Base-by-base conservation (phyloP, 2,329 filamentous ascomycete genomes). In the Aspergillus caelatus region DNA sequence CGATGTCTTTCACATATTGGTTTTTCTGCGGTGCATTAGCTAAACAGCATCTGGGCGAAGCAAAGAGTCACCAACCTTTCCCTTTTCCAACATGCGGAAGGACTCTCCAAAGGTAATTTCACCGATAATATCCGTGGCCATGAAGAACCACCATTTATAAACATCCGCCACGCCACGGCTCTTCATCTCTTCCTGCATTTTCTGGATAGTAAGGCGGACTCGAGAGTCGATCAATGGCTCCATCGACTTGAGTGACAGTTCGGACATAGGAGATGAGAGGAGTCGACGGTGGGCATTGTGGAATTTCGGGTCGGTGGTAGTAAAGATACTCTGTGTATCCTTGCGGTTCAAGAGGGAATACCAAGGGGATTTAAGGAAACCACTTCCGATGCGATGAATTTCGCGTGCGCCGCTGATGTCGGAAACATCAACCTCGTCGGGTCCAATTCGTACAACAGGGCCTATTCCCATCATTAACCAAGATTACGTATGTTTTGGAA, bases 71-170 rank as follows among this genome's bases (percentile, higher is more conserved):
- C 52, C 4, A 26, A 85, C 84, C 74, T 82, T 71, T 19, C 83
- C 83, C 4, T 71, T 70, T 60, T 87, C 84, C 5, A 88, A 70
- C 75, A 83, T 82, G 0, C 74, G 72, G 62, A 87, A 87, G 0
- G 83, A 83, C 19, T 86, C 80, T 0, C 85, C 85, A 70, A 88
- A 88, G 0, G 75, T 81, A 8, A 88, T 70, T 58, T 86, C 79
- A 0, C 80, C 83, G 57, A 87, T 84, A 0, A 85, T 73, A 67
- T 88, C 86, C 0, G 84, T 85, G 0, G 84, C 74, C 77, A 86
- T 81, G 57, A 85, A 85, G 8, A 81, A 71, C 75, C 79, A 84
- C 85, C 85, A 88, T 61, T 86, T 85, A 62, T 79, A 78, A 0
- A 87, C 72, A 63, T 88, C 84, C 0, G 74, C 76, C 0, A 64